Base-by-base conservation (phyloP, 1,284 basidiomycete genomes). In the Inonotus hispidus region DNA sequence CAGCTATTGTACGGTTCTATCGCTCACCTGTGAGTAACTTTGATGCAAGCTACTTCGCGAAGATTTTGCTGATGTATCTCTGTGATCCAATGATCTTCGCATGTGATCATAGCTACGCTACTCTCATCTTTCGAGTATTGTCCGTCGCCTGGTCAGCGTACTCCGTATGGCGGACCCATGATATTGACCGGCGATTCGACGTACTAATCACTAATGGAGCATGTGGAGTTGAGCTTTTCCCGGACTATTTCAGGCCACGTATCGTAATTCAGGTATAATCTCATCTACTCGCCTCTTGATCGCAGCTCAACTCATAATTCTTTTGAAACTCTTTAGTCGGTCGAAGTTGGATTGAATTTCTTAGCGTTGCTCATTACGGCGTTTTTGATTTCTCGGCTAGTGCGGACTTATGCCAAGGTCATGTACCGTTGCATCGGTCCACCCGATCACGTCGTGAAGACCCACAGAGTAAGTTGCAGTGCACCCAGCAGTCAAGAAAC, bases 351-450 rank as follows among this genome's bases (percentile, higher is more conserved):
- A 2, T 66, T 84, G 53, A 80, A 78, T 60, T 63, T 68, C 55
- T 76, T 75, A 1, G 81, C 75, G 0, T 27, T 52, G 25, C 70
- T 83, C 23, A 10, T 77, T 3, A 71, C 80, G 38, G 75, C 77
- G 1, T 52, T 35, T 16, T 11, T 66, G 61, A 3, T 77, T 73
- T 63, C 69, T 84, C 3, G 82, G 80, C 2, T 77, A 73, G 73
- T 72, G 75, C 41, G 55, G 53, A 61, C 52, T 1, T 84, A 79
- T 70, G 77, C 71, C 56, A 70, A 68, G 0, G 74, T 79, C 35
- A 79, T 81, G 0, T 80, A 85, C 70, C 80, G 77, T 61, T 77
- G 77, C 53, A 77, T 82, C 11, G 82, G 82, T 1, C 81, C 83
- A 1, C 81, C 82, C 0, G 69, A 72, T 21, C 72, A 76, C 27